Base-by-base conservation (phyloP, 192 early-diverging fungal species). In the Rhizophagus prolifer region DNA sequence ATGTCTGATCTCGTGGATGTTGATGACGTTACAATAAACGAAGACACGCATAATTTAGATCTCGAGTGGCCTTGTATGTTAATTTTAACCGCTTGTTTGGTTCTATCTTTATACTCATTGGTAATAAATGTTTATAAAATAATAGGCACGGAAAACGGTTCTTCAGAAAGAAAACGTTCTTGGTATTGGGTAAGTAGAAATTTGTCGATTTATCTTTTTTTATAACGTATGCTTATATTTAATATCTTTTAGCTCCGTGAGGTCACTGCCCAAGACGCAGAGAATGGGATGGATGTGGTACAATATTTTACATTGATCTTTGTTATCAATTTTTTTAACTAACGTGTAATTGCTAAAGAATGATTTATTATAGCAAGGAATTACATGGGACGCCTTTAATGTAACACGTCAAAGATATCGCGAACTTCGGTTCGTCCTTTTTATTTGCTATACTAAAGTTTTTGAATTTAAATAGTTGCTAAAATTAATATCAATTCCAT, bases 271-370 rank as follows among this genome's bases (percentile, higher is more conserved):
- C 58, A 76, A 46, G 81, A 79, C 63, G 78, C 58, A 30, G 63
- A 75, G 26, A 72, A 74, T 26, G 82, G 82, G n/a, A 65, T 77
- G 8, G 82, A 83, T 77, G 79, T 83, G 80, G 82, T 83, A 74
- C 5, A 62, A 12, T 38, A 67, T n/a, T 21, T 67, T 19, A 44
- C 34, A 36, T 9, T 44, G 41, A 44, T n/a, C 6, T 6, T 38
- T 41, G 31, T 67, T 9, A 28, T 23, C 47, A 59, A 66, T 34
- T 71, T 73, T n/a, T 38, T 25, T 47, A 47, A n/a, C 28, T 30
- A 67, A 8, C 30, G 10, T 14, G 28, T 34, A 54, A 30, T 30
- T 6, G 26, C n/a, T 58, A 38, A 31, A 30, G 34, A 59, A 31
- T 30, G 47, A 50, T 21, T 47, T 47, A 23, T 0, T 61, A 47